Evolutionary conservation across 2,329 filamentous ascomycete species (phyloP), one percentile per base, ranked within the genome.

Genomic region (Colletotrichum phormii): DNA sequence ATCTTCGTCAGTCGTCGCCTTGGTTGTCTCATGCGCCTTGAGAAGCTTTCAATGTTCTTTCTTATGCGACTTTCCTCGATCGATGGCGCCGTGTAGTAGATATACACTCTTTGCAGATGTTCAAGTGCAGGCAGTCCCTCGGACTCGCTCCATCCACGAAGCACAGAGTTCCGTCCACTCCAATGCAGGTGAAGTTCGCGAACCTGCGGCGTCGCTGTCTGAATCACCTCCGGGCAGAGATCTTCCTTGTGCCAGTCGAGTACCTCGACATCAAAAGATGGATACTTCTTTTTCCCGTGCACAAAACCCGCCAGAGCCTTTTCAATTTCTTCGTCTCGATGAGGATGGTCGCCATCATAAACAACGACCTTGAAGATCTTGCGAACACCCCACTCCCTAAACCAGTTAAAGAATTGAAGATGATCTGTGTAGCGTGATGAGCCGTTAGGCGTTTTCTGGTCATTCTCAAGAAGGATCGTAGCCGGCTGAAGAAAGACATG

Each of bases 111-210:
- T 24, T 75, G 68, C 60, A 81, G 62, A 29, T 79, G 70, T 46
- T 70, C 65, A 7, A 81, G 65, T 51, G 67, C 74, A 60, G 69
- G 67, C 67, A 78, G 69, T 1, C 79, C 80, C 1, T 75, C 78
- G 2, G 67, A 55, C 6, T 78, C 78, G 24, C 77, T 78, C 81
- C 81, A 82, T 0, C 77, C 77, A 22, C 77, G 71, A 5, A 83
- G 73, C 7, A 81, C 77, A 6, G 80, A 77, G 61, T 80, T 80
- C 60, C 79, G 82, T 3, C 81, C 80, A 59, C 77, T 78, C 77
- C 77, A 82, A 51, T 80, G 78, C 1, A 83, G 70, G 9, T 77
- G 67, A 4, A 82, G 69, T 59, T 78, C 75, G 29, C 57, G 57
- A 8, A 60, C 31, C 46, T 75, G 59, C 0, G 69, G 72, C 3